Evolutionary conservation across 1,284 basidiomycete genomes (phyloP).

Genomic region (Wolfiporia cocos): DNA sequence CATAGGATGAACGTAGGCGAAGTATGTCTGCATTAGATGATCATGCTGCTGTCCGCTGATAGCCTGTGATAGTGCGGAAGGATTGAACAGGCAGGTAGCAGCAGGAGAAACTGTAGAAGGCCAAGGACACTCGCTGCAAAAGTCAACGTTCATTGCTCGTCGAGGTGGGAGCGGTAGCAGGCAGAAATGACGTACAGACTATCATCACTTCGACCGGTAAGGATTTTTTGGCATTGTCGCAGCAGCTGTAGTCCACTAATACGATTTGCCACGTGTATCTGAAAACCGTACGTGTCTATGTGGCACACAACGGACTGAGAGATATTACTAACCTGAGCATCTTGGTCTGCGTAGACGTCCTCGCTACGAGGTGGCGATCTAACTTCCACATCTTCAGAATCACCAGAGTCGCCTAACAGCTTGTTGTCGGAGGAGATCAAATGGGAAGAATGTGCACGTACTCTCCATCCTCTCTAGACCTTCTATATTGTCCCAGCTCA

Average conservation of each 20-base stretch:
- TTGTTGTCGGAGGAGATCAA: neutral
- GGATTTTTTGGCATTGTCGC: conserved; percentile 6
- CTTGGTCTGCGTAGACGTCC: conserved; percentile 7
- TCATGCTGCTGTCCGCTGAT: conserved; percentile 6
- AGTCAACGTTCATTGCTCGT: too few species aligned
- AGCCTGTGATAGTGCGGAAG: neutral
- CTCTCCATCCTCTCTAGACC: conserved; percentile 9
- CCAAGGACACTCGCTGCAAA: conserved; percentile 2
- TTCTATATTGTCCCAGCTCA: conserved; percentile 6
- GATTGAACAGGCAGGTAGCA: too few species aligned
- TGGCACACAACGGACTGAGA: too few species aligned
- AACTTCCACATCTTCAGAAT: conserved; percentile 5
- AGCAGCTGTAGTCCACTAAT: conserved; percentile 8
- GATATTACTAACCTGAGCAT: conserved; percentile 5
- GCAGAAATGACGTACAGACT: conserved; percentile 7
- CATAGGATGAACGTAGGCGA: conserved; percentile 8
- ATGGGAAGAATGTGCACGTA: neutral
- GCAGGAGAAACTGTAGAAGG: conserved; percentile 5
- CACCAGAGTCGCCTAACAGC: conserved; percentile 4
- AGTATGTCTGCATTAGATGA: conserved; percentile 6
- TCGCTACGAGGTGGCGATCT: neutral
- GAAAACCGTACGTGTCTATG: neutral
- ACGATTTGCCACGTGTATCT: conserved; percentile 5
- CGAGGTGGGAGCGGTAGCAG: neutral
- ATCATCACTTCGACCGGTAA: conserved; percentile 2